Conservation (phyloP, 2,329 filamentous ascomycete genomes). For the Lecanicillium sp. region DNA sequence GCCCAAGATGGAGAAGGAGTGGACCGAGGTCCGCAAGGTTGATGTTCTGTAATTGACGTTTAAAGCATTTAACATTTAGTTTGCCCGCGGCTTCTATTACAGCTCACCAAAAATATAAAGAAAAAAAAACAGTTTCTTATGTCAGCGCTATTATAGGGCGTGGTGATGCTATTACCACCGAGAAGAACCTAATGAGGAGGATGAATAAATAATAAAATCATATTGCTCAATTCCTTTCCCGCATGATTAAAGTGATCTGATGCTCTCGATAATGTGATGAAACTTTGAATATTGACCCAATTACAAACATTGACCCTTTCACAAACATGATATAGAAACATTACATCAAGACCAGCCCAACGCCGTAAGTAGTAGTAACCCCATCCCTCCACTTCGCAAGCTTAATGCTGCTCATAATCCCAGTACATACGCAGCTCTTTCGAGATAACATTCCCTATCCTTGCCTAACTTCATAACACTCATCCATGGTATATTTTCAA, state of each 20-base stretch:
- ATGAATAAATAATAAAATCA: neutral
- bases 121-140: neutral
- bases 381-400: neutral
- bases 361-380: constrained; percentile 1
- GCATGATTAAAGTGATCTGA: neutral
- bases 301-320: neutral
- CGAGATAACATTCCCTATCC: neutral
- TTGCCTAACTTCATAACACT: constrained; percentile 1
- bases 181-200: constrained; percentile 5
- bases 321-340: neutral
- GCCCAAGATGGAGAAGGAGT: constrained; percentile 63
- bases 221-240: neutral
- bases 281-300: neutral
- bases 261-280: neutral
- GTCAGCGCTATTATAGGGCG: neutral
- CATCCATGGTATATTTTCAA: constrained; percentile 7
- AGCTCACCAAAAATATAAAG: neutral
- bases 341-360: neutral
- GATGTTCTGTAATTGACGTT: constrained; percentile 42
- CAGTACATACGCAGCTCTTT: neutral
- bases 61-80: neutral
- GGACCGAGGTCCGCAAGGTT: constrained; percentile 57
- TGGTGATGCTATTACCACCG: neutral
- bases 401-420: neutral
- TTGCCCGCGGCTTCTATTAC: neutral